Conservation (phyloP, 176 grass and related monocot genomes). For the Rhynchospora pubera region DNA sequence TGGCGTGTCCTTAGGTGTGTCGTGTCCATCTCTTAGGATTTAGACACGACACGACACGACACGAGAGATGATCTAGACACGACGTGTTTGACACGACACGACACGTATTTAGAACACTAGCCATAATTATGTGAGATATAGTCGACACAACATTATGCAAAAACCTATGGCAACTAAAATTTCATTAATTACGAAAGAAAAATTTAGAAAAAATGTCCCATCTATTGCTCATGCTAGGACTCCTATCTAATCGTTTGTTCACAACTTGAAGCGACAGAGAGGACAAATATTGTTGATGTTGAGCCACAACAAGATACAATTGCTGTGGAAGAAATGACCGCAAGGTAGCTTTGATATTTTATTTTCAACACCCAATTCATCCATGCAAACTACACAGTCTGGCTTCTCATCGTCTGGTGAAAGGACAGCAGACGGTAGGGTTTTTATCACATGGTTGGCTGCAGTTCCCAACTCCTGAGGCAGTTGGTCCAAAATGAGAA, state of each 20-base stretch:
- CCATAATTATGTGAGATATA: too few species aligned
- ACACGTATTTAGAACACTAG: too few species aligned
- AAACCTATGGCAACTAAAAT: too few species aligned
- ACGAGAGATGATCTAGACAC: too few species aligned
- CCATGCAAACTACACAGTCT: constrained; percentile 49
- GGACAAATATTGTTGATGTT: constrained; percentile 48
- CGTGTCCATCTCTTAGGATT: too few species aligned
- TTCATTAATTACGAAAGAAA: too few species aligned
- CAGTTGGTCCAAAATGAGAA: too few species aligned
- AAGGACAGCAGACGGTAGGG: constrained; percentile 29
- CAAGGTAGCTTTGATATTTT: constrained; percentile 40
- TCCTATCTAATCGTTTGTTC: constrained; percentile 22
- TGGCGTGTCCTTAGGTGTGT: too few species aligned
- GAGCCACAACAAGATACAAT: constrained; percentile 54
- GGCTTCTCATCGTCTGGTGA: not conserved
- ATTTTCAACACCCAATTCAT: constrained; percentile 18
- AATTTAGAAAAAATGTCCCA: too few species aligned
- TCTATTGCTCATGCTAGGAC: not conserved
- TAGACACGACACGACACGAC: too few species aligned
- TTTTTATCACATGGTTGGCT: constrained; percentile 24
- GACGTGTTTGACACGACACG: too few species aligned
- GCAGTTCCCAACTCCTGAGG: not conserved
- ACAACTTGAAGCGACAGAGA: constrained; percentile 52
- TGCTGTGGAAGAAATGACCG: constrained; percentile 42
- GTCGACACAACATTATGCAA: too few species aligned